Conservation (phyloP, 176 grass and related monocot species). For the Hsuehochloa calcarea region DNA sequence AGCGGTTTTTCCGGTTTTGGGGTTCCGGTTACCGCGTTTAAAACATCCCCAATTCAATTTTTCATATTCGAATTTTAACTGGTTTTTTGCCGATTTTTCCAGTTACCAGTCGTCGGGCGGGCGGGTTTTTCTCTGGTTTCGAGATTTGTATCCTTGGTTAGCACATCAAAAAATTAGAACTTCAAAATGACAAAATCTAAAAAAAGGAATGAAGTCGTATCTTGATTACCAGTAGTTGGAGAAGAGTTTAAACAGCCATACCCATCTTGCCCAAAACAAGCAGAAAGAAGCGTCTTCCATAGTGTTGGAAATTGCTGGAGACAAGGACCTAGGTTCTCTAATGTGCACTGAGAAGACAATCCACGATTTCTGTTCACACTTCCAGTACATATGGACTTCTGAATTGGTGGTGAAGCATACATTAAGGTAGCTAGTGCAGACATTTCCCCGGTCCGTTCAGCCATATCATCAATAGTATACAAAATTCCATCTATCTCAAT, state of each 20-base stretch:
- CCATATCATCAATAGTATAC: conserved; percentile 80
- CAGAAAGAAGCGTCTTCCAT: conserved; percentile 68
- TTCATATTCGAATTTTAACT: too few relatives aligned
- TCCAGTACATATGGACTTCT: conserved; percentile 76
- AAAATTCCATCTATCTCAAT: conserved; percentile 79
- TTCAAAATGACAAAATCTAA: conserved; percentile 6
- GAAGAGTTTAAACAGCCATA: conserved; percentile 58
- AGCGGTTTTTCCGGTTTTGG: too few relatives aligned
- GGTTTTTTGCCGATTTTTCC: too few relatives aligned
- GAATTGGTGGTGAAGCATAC: conserved; percentile 78
- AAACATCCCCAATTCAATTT: too few relatives aligned
- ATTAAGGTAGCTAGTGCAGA: conserved; percentile 91
- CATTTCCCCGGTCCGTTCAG: conserved; percentile 76
- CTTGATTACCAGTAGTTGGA: conserved; percentile 55
- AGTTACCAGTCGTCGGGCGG: too few relatives aligned
- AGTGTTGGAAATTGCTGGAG: conserved; percentile 74
- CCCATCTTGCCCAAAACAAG: conserved; percentile 71
- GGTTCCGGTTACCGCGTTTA: too few relatives aligned
- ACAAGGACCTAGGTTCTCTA: conserved; percentile 67
- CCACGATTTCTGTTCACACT: conserved; percentile 69
- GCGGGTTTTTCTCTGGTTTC: too few relatives aligned
- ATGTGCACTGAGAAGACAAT: conserved; percentile 68
- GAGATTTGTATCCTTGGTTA: too few relatives aligned
- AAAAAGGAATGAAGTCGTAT: conserved; percentile 20
- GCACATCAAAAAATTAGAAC: conserved; percentile 15